phyloP scores from a whole-genome alignment of 176 grass and related monocot genomes.

The Triticum urartu region DNA sequence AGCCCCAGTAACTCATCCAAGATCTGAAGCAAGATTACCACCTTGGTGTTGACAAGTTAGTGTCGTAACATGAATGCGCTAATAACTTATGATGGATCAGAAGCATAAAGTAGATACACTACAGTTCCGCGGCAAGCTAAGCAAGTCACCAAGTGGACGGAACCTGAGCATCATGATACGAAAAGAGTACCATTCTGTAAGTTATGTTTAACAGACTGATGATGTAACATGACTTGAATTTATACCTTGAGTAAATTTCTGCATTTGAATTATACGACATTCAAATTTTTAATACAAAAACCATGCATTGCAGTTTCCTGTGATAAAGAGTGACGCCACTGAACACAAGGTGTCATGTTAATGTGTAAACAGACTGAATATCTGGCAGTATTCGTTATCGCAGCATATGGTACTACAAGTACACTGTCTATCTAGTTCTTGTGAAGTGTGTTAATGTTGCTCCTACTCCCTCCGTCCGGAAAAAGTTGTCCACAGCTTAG shows the following conservation, averaged over 20 bases:
- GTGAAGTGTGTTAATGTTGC: not conserved
- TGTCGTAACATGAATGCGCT: not conserved
- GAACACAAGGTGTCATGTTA: not conserved
- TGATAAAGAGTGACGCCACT: not conserved
- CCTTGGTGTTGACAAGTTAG: not conserved
- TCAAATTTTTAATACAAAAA: not conserved
- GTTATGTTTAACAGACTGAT: not conserved
- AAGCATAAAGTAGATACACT: not conserved
- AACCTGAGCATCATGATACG: not conserved
- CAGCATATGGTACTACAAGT: not conserved
- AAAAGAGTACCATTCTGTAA: not conserved
- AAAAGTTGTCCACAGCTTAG: too few relatives aligned
- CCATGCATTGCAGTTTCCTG: not conserved
- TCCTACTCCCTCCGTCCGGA: not conserved
- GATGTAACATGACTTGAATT: not conserved
- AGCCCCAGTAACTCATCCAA: not conserved
- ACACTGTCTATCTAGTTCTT: not conserved
- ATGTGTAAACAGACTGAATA: not conserved
- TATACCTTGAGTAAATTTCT: not conserved
- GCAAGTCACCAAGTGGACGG: not conserved
- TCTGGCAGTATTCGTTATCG: not conserved
- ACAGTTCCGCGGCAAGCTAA: not conserved
- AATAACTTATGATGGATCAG: not conserved
- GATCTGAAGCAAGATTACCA: not conserved
- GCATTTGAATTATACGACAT: not conserved